Evolutionary conservation across 805 yeast species (phyloP).

Genomic region (Candida boleticola): DNA sequence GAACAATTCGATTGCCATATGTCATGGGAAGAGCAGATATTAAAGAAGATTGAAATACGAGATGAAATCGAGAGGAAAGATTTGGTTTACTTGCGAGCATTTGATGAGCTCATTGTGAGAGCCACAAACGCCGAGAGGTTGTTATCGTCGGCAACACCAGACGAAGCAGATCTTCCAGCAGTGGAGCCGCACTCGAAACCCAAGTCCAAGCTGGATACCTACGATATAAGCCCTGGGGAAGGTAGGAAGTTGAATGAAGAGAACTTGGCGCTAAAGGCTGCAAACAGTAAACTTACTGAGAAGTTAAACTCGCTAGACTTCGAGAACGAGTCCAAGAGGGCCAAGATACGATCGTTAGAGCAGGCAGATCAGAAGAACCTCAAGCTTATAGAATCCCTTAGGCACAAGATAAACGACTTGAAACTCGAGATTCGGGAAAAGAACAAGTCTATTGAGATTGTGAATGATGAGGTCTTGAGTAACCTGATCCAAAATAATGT

Average conservation of each 20-base stretch:
- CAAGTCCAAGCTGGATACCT: too few relatives aligned
- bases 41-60: slow-evolving; percentile 23
- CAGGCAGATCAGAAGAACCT: slow-evolving; percentile 15
- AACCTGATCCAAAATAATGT: slow-evolving; percentile 57
- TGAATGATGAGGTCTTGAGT: slow-evolving; percentile 68
- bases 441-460: slow-evolving; percentile 53
- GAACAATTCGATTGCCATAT: neutral
- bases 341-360: slow-evolving; percentile 8
- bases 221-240: neutral
- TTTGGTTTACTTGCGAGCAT: slow-evolving; percentile 30
- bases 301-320: slow-evolving; percentile 26
- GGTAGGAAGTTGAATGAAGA: slow-evolving; percentile 10
- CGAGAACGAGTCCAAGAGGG: slow-evolving; percentile 22
- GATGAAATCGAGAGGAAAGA: slow-evolving; percentile 34
- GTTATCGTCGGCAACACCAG: slow-evolving; percentile 6
- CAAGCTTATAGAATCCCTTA: slow-evolving; percentile 16
- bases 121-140: slow-evolving; percentile 7
- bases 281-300: slow-evolving; percentile 20
- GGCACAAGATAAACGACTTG: slow-evolving; percentile 19
- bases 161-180: neutral
- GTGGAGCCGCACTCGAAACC: neutral
- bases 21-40: slow-evolving; percentile 23
- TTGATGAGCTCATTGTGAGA: slow-evolving; percentile 24
- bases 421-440: slow-evolving; percentile 40
- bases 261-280: slow-evolving; percentile 16